Percentiles rank a stretch among this genome's conserved stretches.
Evolutionary conservation across 345 rosid species (phyloP).

Genomic region (Draba incana): DNA sequence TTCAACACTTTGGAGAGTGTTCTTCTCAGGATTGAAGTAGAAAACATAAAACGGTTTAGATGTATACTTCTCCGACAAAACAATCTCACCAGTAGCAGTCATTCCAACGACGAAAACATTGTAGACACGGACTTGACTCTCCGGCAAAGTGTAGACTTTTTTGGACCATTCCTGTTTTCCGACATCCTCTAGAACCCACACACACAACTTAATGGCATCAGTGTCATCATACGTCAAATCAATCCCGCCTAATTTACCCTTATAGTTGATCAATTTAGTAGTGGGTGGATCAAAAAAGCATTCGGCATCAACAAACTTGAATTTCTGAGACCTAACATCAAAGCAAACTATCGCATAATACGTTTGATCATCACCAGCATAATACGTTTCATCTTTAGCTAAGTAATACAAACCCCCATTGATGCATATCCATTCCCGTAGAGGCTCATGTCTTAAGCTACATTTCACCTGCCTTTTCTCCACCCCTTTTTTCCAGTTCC

Average conservation of each 20-base stretch:
- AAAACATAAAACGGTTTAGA: neutral
- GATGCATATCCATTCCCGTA: neutral
- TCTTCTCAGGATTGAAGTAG: neutral
- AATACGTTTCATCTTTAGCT: neutral
- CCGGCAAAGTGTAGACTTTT: too few species aligned
- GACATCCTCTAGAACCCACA: neutral
- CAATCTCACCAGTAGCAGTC: neutral
- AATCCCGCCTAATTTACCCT: neutral
- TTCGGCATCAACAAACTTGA: too few species aligned
- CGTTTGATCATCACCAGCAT: too few species aligned
- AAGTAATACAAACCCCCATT: neutral
- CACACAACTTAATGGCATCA: too few species aligned
- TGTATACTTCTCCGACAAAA: neutral
- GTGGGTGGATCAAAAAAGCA: too few species aligned
- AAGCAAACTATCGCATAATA: neutral
- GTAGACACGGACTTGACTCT: too few species aligned
- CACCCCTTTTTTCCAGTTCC: neutral
- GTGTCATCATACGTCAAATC: neutral
- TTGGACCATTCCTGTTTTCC: neutral
- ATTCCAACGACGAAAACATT: neutral
- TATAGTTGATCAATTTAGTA: neutral
- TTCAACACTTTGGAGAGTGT: neutral
- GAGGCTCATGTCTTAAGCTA: neutral
- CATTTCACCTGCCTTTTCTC: neutral
- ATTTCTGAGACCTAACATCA: neutral